A percentile compares a stretch with the other conserved stretches of the same genome.
Evolutionary conservation across 306 rosid genomes (phyloP).

Genomic region (Rosa persica): DNA sequence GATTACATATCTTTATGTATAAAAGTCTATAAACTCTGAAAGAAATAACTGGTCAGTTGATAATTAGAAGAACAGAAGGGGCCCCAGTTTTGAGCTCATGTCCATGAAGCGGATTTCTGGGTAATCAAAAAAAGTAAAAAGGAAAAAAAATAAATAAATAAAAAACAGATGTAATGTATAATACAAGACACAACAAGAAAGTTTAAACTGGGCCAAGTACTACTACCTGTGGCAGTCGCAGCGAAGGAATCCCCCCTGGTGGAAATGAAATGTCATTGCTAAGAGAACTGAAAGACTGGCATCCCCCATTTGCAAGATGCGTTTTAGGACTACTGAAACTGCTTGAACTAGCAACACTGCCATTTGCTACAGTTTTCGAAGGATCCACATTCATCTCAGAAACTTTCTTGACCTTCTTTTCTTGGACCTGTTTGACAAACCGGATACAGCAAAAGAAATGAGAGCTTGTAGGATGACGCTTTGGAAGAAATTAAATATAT

Average conservation of each 20-base stretch:
- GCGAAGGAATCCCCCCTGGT: constrained; percentile 70
- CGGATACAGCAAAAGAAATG: constrained; percentile 18
- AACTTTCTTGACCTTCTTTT: constrained; percentile 94
- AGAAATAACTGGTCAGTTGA: neutral
- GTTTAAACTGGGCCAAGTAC: constrained; percentile 34
- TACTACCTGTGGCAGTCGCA: constrained; percentile 87
- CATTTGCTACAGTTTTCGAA: constrained; percentile 71
- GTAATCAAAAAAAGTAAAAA: neutral
- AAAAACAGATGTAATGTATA: neutral
- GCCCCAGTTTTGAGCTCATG: neutral
- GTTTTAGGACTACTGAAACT: constrained; percentile 54
- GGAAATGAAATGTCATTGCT: constrained; percentile 72
- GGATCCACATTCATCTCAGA: constrained; percentile 85
- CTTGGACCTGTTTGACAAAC: constrained; percentile 74
- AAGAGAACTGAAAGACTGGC: constrained; percentile 42
- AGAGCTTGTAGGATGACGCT: constrained; percentile 12
- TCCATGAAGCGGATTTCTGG: neutral
- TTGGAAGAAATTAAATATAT: neutral
- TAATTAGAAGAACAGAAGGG: neutral
- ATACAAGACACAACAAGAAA: neutral
- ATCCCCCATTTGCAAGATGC: constrained; percentile 80
- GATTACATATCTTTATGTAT: neutral
- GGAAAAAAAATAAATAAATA: neutral
- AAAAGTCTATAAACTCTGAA: neutral
- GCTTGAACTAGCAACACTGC: constrained; percentile 83